These are phyloP conservation scores for Alternaria alternata DNA, from an alignment of 2,329 filamentous ascomycete genomes.

Conservation along the genomic window DNA sequence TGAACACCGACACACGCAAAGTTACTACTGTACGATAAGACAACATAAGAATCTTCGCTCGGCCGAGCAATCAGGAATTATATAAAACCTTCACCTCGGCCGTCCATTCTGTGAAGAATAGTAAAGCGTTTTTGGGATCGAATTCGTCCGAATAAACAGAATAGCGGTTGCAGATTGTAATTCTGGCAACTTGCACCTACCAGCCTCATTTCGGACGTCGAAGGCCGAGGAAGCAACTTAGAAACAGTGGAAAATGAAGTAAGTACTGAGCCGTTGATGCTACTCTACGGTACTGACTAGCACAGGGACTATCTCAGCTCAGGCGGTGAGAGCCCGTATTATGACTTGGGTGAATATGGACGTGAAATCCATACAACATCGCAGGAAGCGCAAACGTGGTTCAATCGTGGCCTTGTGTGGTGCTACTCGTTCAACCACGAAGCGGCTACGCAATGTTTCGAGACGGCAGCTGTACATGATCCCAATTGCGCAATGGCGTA, in stretches of 20 bases:
- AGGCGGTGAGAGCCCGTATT: background rate
- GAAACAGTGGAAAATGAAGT: background rate
- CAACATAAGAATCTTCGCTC: background rate
- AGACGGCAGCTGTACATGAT: conserved; percentile 62
- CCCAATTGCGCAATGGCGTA: conserved; percentile 60
- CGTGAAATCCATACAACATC: background rate
- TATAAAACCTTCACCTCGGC: too few relatives aligned
- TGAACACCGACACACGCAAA: too few relatives aligned
- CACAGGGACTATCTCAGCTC: background rate
- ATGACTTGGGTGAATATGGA: background rate
- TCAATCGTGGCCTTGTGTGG: conserved; percentile 73
- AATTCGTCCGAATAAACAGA: too few relatives aligned
- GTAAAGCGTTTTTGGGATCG: too few relatives aligned
- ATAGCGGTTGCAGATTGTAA: background rate
- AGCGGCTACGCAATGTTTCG: conserved; percentile 69
- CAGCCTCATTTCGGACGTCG: too few relatives aligned
- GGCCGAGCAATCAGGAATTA: too few relatives aligned
- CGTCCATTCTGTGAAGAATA: too few relatives aligned
- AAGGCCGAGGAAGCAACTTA: too few relatives aligned
- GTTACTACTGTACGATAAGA: too few relatives aligned
- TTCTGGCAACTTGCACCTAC: background rate
- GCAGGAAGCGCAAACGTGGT: conserved; percentile 63
- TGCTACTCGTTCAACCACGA: conserved; percentile 76
- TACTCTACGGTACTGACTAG: background rate
- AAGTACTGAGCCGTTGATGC: background rate